phyloP scores from a whole-genome alignment of 2,329 filamentous ascomycete species.

The Xenosphaeropsis pyriputrescens region DNA sequence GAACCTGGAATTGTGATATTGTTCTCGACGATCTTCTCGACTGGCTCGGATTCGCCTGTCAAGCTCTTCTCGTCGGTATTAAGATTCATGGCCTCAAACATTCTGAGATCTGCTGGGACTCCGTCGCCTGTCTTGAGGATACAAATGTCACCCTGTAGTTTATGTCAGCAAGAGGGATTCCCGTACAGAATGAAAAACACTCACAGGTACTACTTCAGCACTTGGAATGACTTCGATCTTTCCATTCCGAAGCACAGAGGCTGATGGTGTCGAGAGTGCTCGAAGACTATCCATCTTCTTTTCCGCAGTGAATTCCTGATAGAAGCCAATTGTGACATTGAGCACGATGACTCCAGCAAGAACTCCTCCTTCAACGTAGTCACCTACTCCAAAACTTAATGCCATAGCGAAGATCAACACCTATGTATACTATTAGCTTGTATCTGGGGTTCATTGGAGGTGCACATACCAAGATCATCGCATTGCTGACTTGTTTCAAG shows the following conservation, averaged over 20 bases:
- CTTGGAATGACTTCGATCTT: slow-evolving; percentile 23
- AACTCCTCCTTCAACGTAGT: slow-evolving; percentile 43
- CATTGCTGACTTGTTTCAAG: slow-evolving; percentile 59
- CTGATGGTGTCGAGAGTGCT: slow-evolving; percentile 38
- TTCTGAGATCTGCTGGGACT: slow-evolving; percentile 71
- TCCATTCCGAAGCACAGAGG: slow-evolving; percentile 39
- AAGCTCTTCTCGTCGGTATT: slow-evolving; percentile 89
- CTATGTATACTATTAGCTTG: slow-evolving; percentile 28
- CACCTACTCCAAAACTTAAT: slow-evolving; percentile 31
- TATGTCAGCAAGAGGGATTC: slow-evolving; percentile 19
- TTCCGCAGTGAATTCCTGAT: slow-evolving; percentile 43
- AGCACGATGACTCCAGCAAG: slow-evolving; percentile 42
- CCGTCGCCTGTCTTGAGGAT: slow-evolving; percentile 90
- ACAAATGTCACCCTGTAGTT: slow-evolving; percentile 71
- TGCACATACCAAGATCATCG: slow-evolving; percentile 53
- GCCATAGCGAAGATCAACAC: slow-evolving; percentile 21
- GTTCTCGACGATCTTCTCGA: slow-evolving; percentile 56
- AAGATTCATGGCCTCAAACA: slow-evolving; percentile 40
- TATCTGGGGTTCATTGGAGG: slow-evolving; percentile 5
- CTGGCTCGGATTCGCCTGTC: slow-evolving; percentile 89
- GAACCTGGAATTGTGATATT: slow-evolving; percentile 21
- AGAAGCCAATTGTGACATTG: slow-evolving; percentile 42
- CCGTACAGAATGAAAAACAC: not conserved
- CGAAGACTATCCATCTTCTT: slow-evolving; percentile 42
- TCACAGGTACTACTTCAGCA: slow-evolving; percentile 4